These are phyloP conservation scores for Calonectria henricotiae DNA, from an alignment of 2,329 filamentous ascomycete genomes.

Conservation along the genomic window DNA sequence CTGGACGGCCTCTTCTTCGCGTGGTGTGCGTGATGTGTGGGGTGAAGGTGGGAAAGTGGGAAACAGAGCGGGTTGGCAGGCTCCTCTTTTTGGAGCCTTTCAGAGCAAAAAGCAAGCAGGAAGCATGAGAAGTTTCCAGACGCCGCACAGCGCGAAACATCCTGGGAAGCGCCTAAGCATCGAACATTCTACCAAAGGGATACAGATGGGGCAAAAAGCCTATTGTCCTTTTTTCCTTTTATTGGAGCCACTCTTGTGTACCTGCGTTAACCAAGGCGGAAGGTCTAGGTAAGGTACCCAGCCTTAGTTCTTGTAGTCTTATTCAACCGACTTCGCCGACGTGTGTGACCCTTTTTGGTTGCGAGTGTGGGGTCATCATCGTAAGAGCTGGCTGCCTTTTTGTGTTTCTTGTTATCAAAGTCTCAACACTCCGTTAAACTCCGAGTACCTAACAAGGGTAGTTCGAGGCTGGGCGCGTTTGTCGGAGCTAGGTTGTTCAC, in stretches of 20 bases:
- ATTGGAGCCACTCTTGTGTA: conserved; percentile 33
- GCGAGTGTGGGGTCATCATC: conserved; percentile 27
- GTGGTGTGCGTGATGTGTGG: conserved; percentile 22
- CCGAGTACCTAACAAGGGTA: conserved; percentile 32
- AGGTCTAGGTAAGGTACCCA: conserved; percentile 20
- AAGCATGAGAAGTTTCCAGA: conserved; percentile 35
- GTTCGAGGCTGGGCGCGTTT: conserved; percentile 2
- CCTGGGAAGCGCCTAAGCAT: conserved; percentile 28
- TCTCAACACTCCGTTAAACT: conserved; percentile 30
- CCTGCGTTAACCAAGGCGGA: conserved; percentile 35
- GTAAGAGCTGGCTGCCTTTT: conserved; percentile 32
- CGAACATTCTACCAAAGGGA: conserved; percentile 31
- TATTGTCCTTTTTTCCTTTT: conserved; percentile 24
- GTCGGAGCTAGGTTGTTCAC: conserved; percentile 1
- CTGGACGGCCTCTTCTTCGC: conserved; percentile 7
- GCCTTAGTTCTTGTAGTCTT: conserved; percentile 16
- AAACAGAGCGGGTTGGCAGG: conserved; percentile 2
- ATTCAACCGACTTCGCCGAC: conserved; percentile 7
- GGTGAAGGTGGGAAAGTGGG: conserved; percentile 18
- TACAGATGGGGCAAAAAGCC: conserved; percentile 17
- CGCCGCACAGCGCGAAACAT: conserved; percentile 28
- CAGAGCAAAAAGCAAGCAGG: conserved; percentile 34
- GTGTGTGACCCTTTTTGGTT: conserved; percentile 25
- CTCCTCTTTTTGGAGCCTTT: conserved; percentile 26
- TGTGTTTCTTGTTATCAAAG: conserved; percentile 30